Evolutionary conservation across 2,329 filamentous ascomycete genomes (phyloP).

Genomic region (Cucurbitaria berberidis): DNA sequence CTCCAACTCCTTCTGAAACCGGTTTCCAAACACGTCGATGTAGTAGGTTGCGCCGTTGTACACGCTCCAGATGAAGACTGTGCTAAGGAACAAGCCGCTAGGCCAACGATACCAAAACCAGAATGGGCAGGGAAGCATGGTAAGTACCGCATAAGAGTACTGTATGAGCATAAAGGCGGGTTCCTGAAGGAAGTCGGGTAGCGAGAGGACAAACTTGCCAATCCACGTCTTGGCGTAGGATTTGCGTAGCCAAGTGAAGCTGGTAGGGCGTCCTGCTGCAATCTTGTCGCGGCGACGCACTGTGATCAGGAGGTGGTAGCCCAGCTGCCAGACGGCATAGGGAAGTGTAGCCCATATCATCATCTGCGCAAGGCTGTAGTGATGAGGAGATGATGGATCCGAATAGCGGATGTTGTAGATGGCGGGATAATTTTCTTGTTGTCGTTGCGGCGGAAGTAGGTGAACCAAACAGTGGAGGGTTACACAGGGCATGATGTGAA

Average conservation of each 20-base stretch:
- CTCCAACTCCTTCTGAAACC: conserved; percentile 96
- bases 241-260: conserved; percentile 93
- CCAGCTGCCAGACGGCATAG: conserved; percentile 90
- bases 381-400: conserved; percentile 72
- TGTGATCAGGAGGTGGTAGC: conserved; percentile 94
- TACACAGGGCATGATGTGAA: conserved; percentile 98
- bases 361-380: conserved; percentile 84
- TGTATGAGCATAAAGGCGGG: conserved; percentile 95
- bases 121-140: conserved; percentile 91
- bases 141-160: conserved; percentile 86
- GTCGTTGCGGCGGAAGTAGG: conserved; percentile 69
- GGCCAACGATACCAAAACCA: conserved; percentile 93
- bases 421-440: conserved; percentile 78
- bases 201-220: conserved; percentile 79
- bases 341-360: conserved; percentile 92
- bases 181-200: conserved; percentile 80
- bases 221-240: conserved; percentile 92
- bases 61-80: conserved; percentile 92
- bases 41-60: conserved; percentile 98
- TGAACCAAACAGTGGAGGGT: conserved; percentile 93
- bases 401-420: conserved; percentile 80
- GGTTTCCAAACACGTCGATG: conserved; percentile 95
- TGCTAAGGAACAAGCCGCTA: conserved; percentile 75
- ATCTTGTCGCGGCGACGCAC: conserved; percentile 95
- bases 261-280: conserved; percentile 90